Base-by-base conservation (phyloP, 441 rosid species). In the Syzygium malaccense region DNA sequence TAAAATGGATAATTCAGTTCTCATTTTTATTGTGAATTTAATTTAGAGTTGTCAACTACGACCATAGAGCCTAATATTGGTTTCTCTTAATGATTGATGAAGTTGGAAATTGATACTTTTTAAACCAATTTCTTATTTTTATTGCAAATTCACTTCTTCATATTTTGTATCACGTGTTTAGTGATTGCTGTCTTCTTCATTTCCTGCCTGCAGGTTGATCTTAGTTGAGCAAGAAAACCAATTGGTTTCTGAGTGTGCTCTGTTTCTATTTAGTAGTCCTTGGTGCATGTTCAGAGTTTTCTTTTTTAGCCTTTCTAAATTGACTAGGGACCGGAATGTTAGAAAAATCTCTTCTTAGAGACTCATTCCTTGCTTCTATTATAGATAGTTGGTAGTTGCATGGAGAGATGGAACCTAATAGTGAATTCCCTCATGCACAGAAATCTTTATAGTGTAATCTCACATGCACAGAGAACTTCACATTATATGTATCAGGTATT, bases 41-140 rank as follows among this genome's bases (percentile, higher is more conserved):
- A 57, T 57, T 6, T 3, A 1, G 6, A 57, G 62, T 56, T 57
- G 62, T 57, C 1, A 11, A 25, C n/a, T 57, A 57, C 0, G 3
- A 57, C 3, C 14, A 57, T 26, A n/a, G 62, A 57, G 12, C 6
- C 0, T 0, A 0, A 25, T 57, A 57, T 57, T 26, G 62, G 62
- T 57, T 56, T 0, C 60, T 56, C 5, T 23, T 0, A n/a, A 57
- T 0, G 3, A 57, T 57, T 10, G 62, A 57, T 2, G 6, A 57
- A 57, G 62, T 57, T 57, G 62, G 62, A 57, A 14, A 57, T 57
- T 57, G 62, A 14, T 57, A 57, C 14, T 25, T 25, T 4, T 25
- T 4, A 57, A 57, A 57, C 14, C 62, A 4, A 57, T 57, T 4
- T 1, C n/a, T 57, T 4, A 57, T 25, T 25, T 57, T 57, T 57